Percentiles rank a stretch among this genome's conserved stretches.
These are phyloP conservation scores for Coemansia sp. DNA, from an alignment of 192 early-diverging fungal species.

Conservation along the genomic window DNA sequence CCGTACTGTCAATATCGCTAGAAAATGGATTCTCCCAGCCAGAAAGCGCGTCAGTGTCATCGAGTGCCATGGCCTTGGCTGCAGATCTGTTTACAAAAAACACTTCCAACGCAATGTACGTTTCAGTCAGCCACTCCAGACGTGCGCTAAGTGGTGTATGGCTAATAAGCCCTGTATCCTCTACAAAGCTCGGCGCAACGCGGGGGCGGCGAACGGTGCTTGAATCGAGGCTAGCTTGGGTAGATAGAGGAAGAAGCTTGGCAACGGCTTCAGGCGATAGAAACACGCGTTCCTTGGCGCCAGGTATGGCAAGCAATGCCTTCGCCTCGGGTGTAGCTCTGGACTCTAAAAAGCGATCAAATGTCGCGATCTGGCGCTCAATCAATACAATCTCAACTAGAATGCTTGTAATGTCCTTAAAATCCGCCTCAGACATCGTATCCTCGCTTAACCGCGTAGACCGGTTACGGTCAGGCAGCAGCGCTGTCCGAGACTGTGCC, in stretches of 20 bases:
- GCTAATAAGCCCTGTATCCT: conserved; percentile 28
- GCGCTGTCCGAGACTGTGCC: conserved; percentile 7
- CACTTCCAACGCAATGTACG: conserved; percentile 35
- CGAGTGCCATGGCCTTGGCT: conserved; percentile 46
- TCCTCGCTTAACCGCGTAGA: conserved; percentile 16
- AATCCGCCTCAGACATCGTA: conserved; percentile 58
- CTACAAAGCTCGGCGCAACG: conserved; percentile 10
- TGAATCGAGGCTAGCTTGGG: conserved; percentile 8
- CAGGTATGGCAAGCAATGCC: conserved; percentile 18
- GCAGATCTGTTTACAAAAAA: conserved; percentile 39
- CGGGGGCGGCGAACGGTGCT: neutral
- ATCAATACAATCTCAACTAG: conserved; percentile 81
- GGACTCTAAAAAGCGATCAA: conserved; percentile 80
- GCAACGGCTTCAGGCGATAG: conserved; percentile 16
- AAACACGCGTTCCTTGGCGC: conserved; percentile 28
- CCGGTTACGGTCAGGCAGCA: conserved; percentile 6
- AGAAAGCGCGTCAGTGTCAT: conserved; percentile 28
- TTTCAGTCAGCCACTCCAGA: conserved; percentile 36
- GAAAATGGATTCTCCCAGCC: conserved; percentile 30
- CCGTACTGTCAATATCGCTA: neutral
- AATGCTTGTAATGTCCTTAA: conserved; percentile 75
- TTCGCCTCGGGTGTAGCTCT: conserved; percentile 60
- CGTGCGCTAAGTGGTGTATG: conserved; percentile 34
- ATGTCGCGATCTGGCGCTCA: conserved; percentile 73
- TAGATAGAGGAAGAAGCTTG: conserved; percentile 21